Evolutionary conservation across 169 alveolate species (phyloP).

Genomic region (Eimeria brunetti): DNA sequence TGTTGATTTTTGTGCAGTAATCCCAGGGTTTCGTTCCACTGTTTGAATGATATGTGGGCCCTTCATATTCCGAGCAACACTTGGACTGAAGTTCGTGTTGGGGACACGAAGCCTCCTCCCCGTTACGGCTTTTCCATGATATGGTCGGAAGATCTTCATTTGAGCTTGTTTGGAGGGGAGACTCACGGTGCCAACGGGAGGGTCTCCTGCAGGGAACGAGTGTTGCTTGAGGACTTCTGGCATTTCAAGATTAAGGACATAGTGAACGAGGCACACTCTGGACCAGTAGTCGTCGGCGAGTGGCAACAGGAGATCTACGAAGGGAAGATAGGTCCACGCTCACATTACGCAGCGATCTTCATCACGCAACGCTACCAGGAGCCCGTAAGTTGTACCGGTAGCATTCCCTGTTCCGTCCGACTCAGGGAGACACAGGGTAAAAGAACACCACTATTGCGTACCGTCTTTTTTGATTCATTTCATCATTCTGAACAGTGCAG

Average conservation of each 20-base stretch:
- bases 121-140: slow-evolving; percentile 91
- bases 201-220: slow-evolving; percentile 83
- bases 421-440: neutral
- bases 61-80: slow-evolving; percentile 86
- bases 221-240: slow-evolving; percentile 91
- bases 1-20: slow-evolving; percentile 19
- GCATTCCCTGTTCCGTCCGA: neutral
- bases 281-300: slow-evolving; percentile 85
- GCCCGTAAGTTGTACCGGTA: slow-evolving; percentile 47
- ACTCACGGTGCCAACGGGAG: slow-evolving; percentile 83
- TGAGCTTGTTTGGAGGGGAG: slow-evolving; percentile 94
- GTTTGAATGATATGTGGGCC: slow-evolving; percentile 93
- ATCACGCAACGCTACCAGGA: slow-evolving; percentile 92
- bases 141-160: slow-evolving; percentile 92
- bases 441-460: neutral
- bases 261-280: slow-evolving; percentile 75
- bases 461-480: neutral
- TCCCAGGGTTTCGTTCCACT: slow-evolving; percentile 70
- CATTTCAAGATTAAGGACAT: slow-evolving; percentile 83
- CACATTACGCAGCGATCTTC: slow-evolving; percentile 90
- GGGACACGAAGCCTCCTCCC: slow-evolving; percentile 89
- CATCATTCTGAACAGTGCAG: too few relatives aligned
- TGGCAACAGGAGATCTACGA: slow-evolving; percentile 90
- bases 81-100: slow-evolving; percentile 89
- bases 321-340: slow-evolving; percentile 90